Percentiles rank a stretch among this genome's conserved stretches.
phyloP scores from a whole-genome alignment of 768 basidiomycete genomes.

The Lentinula sp. region DNA sequence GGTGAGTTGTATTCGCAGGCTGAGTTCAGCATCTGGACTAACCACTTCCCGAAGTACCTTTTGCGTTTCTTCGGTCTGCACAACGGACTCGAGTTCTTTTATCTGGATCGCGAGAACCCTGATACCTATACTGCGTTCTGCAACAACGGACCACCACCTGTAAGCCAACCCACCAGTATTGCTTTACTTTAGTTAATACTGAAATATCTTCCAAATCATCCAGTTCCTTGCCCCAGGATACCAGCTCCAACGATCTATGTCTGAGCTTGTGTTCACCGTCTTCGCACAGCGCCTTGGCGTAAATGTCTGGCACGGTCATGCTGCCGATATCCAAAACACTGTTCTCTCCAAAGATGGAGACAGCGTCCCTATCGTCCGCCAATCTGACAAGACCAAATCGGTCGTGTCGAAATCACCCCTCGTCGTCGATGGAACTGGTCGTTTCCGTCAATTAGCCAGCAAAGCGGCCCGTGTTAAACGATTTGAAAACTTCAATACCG shows the following conservation, averaged over 20 bases:
- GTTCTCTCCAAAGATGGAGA: constrained; percentile 8
- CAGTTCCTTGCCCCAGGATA: constrained; percentile 7
- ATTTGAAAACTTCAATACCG: constrained; percentile 11
- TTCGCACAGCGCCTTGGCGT: constrained; percentile 11
- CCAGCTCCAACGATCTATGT: constrained; percentile 10
- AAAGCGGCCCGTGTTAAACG: constrained; percentile 8
- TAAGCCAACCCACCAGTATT: neutral
- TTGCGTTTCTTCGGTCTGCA: constrained; percentile 10
- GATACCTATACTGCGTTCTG: constrained; percentile 9
- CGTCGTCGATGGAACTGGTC: constrained; percentile 11
- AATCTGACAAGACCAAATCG: neutral
- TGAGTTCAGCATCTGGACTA: neutral
- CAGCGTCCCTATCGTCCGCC: constrained; percentile 2
- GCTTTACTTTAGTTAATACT: neutral
- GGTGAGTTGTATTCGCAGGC: neutral
- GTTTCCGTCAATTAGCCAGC: neutral
- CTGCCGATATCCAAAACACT: constrained; percentile 6
- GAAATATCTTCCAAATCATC: neutral
- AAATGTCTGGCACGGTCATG: constrained; percentile 11
- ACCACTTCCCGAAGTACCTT: neutral
- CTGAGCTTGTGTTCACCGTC: constrained; percentile 11
- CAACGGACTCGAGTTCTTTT: constrained; percentile 10
- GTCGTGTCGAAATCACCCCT: constrained; percentile 6
- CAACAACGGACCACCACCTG: constrained; percentile 11
- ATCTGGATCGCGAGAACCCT: constrained; percentile 8